phyloP scores from a whole-genome alignment of 345 rosid genomes.

The Salix udensis region DNA sequence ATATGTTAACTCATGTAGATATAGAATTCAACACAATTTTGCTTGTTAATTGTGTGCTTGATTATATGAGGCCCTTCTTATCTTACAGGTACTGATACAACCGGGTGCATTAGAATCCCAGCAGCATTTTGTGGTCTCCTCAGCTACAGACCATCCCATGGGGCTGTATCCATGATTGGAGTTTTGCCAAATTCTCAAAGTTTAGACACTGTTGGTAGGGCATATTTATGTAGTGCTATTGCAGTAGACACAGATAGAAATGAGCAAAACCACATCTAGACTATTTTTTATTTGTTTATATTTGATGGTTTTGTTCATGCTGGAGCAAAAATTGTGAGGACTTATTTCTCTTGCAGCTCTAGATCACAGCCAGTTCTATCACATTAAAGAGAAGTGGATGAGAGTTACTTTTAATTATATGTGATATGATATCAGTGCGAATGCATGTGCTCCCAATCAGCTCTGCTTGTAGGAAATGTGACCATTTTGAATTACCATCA shows the following conservation, averaged over 20 bases:
- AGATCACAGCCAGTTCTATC: no score
- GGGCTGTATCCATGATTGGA: slow-evolving; percentile 67
- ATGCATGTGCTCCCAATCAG: not conserved
- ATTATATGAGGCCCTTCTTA: not conserved
- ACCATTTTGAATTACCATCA: not conserved
- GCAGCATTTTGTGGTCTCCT: slow-evolving; percentile 90
- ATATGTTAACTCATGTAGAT: not conserved
- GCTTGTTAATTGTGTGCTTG: not conserved
- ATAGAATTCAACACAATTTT: not conserved
- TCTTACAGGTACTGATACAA: slow-evolving; percentile 69
- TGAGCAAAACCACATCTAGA: not conserved
- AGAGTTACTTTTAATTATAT: no score
- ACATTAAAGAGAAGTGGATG: not conserved
- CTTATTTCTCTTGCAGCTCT: no score
- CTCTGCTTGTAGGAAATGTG: not conserved
- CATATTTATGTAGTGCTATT: slow-evolving; percentile 9
- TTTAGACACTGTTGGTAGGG: slow-evolving; percentile 76
- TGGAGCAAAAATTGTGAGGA: not conserved
- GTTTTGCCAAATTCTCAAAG: slow-evolving; percentile 81
- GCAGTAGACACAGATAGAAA: not conserved
- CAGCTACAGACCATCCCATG: slow-evolving; percentile 89
- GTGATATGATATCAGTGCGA: not conserved
- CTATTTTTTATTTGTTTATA: not conserved
- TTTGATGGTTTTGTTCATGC: not conserved
- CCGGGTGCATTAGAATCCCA: slow-evolving; percentile 71